A percentile compares a stretch with the other conserved stretches of the same genome.
phyloP scores from a whole-genome alignment of 164 flowering plant species.

The Sextonia rubra region DNA sequence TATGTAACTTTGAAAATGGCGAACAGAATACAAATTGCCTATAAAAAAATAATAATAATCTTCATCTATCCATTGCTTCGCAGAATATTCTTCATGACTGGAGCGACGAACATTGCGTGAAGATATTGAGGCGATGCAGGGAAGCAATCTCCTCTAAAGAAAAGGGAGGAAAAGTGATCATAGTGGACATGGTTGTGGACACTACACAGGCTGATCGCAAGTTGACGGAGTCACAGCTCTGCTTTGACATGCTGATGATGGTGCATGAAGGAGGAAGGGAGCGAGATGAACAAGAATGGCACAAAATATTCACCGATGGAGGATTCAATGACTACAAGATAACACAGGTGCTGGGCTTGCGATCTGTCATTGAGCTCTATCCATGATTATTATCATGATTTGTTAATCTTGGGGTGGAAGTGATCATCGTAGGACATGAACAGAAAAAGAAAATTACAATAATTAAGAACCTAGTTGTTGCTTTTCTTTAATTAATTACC shows the following conservation, averaged over 20 bases:
- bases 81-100: conserved; percentile 27
- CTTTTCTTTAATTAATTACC: too few species aligned
- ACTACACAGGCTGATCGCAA: not conserved
- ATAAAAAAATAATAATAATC: too few species aligned
- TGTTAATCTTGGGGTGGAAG: not conserved
- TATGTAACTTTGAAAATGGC: too few species aligned
- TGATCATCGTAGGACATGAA: not conserved
- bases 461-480: too few species aligned
- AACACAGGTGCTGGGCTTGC: conserved; percentile 1
- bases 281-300: conserved; percentile 15
- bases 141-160: conserved; percentile 24
- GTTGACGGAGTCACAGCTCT: not conserved
- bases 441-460: too few species aligned
- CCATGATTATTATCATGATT: not conserved
- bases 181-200: conserved; percentile 35
- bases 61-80: not conserved
- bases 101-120: conserved; percentile 36
- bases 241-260: conserved; percentile 7
- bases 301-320: not conserved
- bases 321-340: conserved; percentile 7
- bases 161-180: conserved; percentile 39
- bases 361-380: conserved; percentile 7
- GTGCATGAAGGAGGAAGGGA: conserved; percentile 6
- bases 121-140: conserved; percentile 34
- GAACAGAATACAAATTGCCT: too few species aligned